A percentile compares a stretch with the other conserved stretches of the same genome.
These are phyloP conservation scores for Nakazawaea peltata DNA, from an alignment of 805 yeast genomes.

Conservation along the genomic window DNA sequence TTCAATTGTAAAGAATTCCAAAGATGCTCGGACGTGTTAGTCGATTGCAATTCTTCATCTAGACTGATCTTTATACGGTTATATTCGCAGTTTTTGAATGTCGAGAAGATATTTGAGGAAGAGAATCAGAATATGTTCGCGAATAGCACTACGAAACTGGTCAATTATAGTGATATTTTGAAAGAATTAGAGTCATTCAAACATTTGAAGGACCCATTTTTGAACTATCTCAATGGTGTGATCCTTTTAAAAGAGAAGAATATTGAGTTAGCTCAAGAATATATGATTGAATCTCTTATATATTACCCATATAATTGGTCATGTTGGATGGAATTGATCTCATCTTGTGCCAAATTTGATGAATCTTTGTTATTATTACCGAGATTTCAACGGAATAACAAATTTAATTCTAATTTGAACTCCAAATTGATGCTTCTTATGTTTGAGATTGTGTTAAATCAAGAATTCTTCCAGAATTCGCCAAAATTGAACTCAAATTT, in stretches of 20 bases:
- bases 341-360: constrained; percentile 52
- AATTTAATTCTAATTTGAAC: constrained; percentile 18
- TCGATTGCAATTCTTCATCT: constrained; percentile 40
- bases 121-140: constrained; percentile 59
- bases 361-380: constrained; percentile 40
- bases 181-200: constrained; percentile 33
- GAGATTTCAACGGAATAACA: constrained; percentile 28
- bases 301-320: constrained; percentile 87
- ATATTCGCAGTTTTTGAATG: constrained; percentile 64
- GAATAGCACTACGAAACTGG: neutral
- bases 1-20: constrained; percentile 83
- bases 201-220: constrained; percentile 39
- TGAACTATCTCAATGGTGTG: constrained; percentile 68
- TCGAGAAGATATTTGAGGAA: constrained; percentile 70
- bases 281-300: constrained; percentile 52
- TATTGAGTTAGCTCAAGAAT: constrained; percentile 48
- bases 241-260: constrained; percentile 57
- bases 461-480: constrained; percentile 72
- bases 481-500: constrained; percentile 42
- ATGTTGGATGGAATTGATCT: constrained; percentile 77
- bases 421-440: constrained; percentile 28
- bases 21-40: constrained; percentile 56
- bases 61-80: constrained; percentile 53
- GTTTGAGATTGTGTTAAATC: constrained; percentile 60
- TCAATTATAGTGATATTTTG: constrained; percentile 24